Evolutionary conservation across 1,139 yeast species (phyloP).

Genomic region (Geotrichum fermentans): DNA sequence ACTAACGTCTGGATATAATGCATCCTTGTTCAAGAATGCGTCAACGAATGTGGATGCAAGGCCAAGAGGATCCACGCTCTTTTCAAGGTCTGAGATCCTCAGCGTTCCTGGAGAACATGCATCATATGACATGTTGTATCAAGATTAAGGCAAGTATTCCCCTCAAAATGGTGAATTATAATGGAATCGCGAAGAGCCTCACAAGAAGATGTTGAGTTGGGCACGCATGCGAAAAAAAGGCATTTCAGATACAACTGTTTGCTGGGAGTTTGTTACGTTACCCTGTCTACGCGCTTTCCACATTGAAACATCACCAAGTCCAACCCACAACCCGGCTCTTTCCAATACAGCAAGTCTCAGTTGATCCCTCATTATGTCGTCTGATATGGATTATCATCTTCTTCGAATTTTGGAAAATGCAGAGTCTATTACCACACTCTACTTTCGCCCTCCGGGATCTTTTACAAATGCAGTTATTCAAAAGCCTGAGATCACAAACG

Average conservation of each 20-base stretch:
- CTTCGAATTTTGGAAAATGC: conserved; percentile 29
- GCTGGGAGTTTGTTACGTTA: too few relatives aligned
- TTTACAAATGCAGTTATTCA: conserved; percentile 60
- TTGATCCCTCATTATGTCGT: conserved; percentile 1
- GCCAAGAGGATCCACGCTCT: conserved; percentile 28
- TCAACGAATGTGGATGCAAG: conserved; percentile 37
- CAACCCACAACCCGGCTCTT: neutral
- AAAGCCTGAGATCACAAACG: conserved; percentile 53
- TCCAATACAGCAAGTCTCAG: neutral
- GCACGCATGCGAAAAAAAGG: too few relatives aligned
- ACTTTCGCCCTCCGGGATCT: conserved; percentile 53
- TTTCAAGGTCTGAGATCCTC: conserved; percentile 14
- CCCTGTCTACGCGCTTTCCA: too few relatives aligned
- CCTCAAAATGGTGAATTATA: too few relatives aligned
- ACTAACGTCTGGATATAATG: conserved; percentile 40
- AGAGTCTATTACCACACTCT: conserved; percentile 36
- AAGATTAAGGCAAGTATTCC: too few relatives aligned
- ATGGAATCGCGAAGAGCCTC: too few relatives aligned
- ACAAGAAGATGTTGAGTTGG: too few relatives aligned
- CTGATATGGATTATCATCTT: conserved; percentile 27
- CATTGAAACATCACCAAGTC: too few relatives aligned
- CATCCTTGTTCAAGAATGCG: conserved; percentile 36
- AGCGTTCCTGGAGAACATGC: conserved; percentile 16
- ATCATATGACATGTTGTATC: too few relatives aligned
- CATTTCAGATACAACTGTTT: too few relatives aligned